A percentile compares a stretch with the other conserved stretches of the same genome.
These are phyloP conservation scores for Emergomyces africanus DNA, from an alignment of 2,329 filamentous ascomycete genomes.

Conservation along the genomic window DNA sequence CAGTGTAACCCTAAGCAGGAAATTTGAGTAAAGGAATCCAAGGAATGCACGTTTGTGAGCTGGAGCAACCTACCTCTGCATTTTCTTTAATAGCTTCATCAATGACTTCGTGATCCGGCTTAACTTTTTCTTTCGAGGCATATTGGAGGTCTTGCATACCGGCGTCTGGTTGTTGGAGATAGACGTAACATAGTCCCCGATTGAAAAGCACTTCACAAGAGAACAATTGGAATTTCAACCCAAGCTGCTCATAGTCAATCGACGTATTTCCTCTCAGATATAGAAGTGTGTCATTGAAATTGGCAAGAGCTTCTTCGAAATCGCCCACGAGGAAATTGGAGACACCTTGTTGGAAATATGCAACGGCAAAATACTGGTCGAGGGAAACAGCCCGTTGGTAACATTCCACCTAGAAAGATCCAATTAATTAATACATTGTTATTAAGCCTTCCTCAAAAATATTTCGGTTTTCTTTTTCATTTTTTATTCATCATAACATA, in stretches of 20 bases:
- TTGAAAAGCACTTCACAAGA: conserved; percentile 98
- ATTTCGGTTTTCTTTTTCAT: no score
- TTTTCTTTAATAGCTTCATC: conserved; percentile 91
- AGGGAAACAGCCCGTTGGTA: conserved; percentile 84
- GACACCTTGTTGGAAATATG: conserved; percentile 96
- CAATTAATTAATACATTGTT: conserved; percentile 1
- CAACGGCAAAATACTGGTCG: conserved; percentile 91
- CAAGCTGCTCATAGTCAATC: conserved; percentile 95
- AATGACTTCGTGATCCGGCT: conserved; percentile 93
- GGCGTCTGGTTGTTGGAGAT: conserved; percentile 78
- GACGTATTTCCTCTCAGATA: conserved; percentile 93
- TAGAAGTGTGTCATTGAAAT: conserved; percentile 95
- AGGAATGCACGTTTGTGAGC: neutral
- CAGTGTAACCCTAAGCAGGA: conserved; percentile 77
- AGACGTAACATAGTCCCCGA: conserved; percentile 92
- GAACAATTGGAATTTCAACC: conserved; percentile 89
- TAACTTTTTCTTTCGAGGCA: conserved; percentile 90
- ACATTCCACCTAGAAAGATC: conserved; percentile 62
- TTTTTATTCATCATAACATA: conserved; percentile 38
- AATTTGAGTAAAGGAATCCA: neutral
- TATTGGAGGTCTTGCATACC: conserved; percentile 85
- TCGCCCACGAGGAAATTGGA: conserved; percentile 96
- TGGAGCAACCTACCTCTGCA: conserved; percentile 55
- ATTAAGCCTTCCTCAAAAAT: neutral
- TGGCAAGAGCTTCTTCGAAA: conserved; percentile 91